Evolutionary conservation across 192 early-diverging fungal genomes (phyloP), one percentile per base, ranked within the genome.

Genomic region (Podila horticola): DNA sequence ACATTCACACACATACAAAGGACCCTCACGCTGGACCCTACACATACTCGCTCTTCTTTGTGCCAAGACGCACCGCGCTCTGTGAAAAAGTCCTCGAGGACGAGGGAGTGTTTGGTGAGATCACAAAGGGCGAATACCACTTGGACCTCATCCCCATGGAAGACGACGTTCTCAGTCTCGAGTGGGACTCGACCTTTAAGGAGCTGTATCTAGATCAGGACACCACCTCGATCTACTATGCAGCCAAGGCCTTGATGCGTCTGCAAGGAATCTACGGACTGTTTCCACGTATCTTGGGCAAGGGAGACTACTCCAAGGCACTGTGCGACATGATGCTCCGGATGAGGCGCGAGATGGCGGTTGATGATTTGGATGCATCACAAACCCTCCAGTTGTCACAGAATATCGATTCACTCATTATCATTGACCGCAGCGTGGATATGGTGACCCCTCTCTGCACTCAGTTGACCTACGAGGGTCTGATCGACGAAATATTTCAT

Each of bases 31-130:
- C 70, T 69, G 83, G 82, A 64, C 31, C 82, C 24, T 83, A 85
- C 66, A 69, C 86, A 65, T 92, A 91, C 60, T 91, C 89, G 58
- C 74, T 97, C 31, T 96, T 93, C 71, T 93, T 99, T 82, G 96
- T 96, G 3, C 97, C 97, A 13, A 87, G 93, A 30, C 90, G 95
- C 12, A 96, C 97, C 4, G 87, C 95, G 60, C 82, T 98, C 2
- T 98, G 97, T 83, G 95, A 98, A 81, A 91, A 94, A n/a, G 91
- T 97, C 17, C 85, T 98, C 66, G 98, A 97, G 82, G 96, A 98
- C 64, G 93, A 93, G 28, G 96, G 95, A 26, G 95, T 99, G 0
- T 90, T 92, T 84, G 96, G 95, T 24, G 95, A 96, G 33, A 85
- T 98, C 13, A 88, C 88, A 3, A 83, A 98, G 67, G 93, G 94